Evolutionary conservation across 257 asterid species (phyloP).

Genomic region (Gynochthodes officinalis): DNA sequence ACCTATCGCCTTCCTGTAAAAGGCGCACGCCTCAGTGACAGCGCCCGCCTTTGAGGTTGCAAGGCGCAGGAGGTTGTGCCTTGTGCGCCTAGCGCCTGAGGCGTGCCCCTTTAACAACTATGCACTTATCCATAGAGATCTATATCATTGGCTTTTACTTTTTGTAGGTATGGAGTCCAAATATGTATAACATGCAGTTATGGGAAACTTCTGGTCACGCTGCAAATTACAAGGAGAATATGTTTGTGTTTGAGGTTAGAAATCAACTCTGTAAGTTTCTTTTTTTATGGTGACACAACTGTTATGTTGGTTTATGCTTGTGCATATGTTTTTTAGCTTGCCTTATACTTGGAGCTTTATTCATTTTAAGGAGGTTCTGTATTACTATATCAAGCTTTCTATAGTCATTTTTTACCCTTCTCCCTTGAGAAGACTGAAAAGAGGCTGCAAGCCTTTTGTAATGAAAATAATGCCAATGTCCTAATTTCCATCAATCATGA

Average conservation of each 20-base stretch:
- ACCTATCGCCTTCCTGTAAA: too few species aligned
- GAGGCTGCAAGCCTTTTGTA: neutral
- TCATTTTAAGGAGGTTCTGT: neutral
- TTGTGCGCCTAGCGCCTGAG: too few species aligned
- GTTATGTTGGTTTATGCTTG: neutral
- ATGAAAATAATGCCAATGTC: too few species aligned
- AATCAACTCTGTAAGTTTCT: neutral
- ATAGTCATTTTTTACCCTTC: neutral
- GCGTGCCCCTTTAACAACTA: too few species aligned
- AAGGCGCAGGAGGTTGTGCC: too few species aligned
- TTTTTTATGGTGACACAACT: neutral
- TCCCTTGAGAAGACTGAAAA: neutral
- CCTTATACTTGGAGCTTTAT: neutral
- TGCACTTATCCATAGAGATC: neutral
- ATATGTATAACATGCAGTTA: conserved; percentile 92
- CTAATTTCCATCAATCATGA: neutral
- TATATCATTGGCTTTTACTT: conserved; percentile 16
- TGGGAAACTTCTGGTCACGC: conserved; percentile 99
- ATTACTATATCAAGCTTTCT: too few species aligned
- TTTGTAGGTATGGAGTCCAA: conserved; percentile 82
- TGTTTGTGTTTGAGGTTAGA: conserved; percentile 90
- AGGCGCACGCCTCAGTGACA: too few species aligned
- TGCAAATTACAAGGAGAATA: conserved; percentile 96
- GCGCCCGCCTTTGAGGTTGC: too few species aligned
- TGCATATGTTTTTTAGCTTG: neutral